Base-by-base conservation (phyloP, 192 early-diverging fungal genomes). In the Coemansia sp. region DNA sequence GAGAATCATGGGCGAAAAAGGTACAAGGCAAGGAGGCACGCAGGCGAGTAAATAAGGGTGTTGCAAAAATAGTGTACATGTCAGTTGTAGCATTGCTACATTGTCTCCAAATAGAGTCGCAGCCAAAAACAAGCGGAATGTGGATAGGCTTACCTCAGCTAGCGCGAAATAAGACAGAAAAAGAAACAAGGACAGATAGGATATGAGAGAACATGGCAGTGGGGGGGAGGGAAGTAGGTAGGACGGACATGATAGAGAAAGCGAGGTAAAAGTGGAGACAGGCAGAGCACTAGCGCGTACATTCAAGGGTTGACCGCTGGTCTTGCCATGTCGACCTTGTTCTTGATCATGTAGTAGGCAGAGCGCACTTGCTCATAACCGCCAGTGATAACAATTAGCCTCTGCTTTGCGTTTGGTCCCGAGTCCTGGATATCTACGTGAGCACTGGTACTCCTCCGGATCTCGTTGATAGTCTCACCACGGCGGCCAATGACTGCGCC, bases 381-480 rank as follows among this genome's bases (percentile, higher is more conserved):
- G 34, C 80, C 80, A 14, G 75, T 77, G 31, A 83, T 83, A 32
- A 83, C 64, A 25, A 83, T 68, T 3, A 83, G 67, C 27, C 80
- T 53, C 67, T 83, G 67, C 39, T 77, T 70, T n/a, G 75, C 73
- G 63, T 77, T 74, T 14, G 63, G 76, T 5, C 71, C 70, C 25
- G 76, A 70, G 77, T 79, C 77, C 70, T 78, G 82, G 44, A 84
- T 84, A 37, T 84, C 77, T 14, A 84, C 82, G 17, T 67, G 70
- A 11, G 77, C 82, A 45, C 62, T 79, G 38, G 74, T 79, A 10
- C 66, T 37, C n/a, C 74, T 67, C 4, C 82, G 48, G 45, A 84
- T 84, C 34, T 71, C 68, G 42, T 84, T 78, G 60, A 84, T 79
- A 34, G 77, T 76, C 61, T 84, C 82, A 19, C 82, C 82, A 23